A percentile compares a stretch with the other conserved stretches of the same genome.
These are phyloP conservation scores for Xerophyta viscosa DNA, from an alignment of 106 monocot species.

Conservation along the genomic window DNA sequence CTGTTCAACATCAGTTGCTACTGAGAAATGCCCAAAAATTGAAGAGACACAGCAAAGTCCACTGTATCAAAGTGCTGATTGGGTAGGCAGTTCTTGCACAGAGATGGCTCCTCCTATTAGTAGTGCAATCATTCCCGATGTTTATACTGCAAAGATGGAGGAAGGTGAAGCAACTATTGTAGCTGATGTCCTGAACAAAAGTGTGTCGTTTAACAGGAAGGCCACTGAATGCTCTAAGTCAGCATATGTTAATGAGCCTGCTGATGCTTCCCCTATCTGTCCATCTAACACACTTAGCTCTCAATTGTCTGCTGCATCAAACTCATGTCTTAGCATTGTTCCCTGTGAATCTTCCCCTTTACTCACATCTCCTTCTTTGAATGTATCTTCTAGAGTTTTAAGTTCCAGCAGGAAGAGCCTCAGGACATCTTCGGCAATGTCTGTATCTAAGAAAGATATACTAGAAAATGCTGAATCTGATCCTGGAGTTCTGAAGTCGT, in stretches of 20 bases:
- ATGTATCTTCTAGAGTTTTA: conserved; percentile 26
- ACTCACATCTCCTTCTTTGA: conserved; percentile 21
- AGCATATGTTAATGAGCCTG: neutral
- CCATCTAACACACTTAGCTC: neutral
- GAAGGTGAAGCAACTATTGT: neutral
- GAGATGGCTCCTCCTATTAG: neutral
- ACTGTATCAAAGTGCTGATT: neutral
- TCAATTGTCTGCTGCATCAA: neutral
- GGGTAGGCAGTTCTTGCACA: neutral
- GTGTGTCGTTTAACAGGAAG: neutral
- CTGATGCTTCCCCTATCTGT: neutral
- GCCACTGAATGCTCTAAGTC: neutral
- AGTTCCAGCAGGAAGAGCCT: conserved; percentile 49
- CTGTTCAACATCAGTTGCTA: neutral
- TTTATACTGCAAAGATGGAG: neutral
- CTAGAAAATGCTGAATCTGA: conserved; percentile 9
- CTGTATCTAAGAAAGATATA: conserved; percentile 39
- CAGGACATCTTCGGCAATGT: conserved; percentile 35
- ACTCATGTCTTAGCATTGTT: conserved; percentile 26
- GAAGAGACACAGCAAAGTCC: neutral
- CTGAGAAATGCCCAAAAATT: neutral
- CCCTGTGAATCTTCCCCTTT: conserved; percentile 22
- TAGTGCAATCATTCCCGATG: neutral
- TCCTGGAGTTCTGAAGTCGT: conserved; percentile 11
- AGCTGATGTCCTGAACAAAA: neutral